phyloP scores from a whole-genome alignment of 768 basidiomycete genomes.

The Kockovaella imperatae region DNA sequence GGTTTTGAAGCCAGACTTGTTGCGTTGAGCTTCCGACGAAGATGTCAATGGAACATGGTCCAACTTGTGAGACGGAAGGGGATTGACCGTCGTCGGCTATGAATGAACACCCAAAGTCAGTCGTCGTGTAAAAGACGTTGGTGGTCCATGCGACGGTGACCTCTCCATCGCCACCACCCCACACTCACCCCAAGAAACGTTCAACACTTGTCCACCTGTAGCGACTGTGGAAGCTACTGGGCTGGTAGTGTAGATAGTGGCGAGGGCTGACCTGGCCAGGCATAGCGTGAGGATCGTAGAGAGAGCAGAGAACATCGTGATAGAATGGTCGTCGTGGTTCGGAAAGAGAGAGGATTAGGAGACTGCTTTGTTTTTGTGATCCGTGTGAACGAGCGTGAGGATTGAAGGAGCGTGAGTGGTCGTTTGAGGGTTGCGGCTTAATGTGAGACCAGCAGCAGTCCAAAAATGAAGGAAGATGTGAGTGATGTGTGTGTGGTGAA shows the following conservation, averaged over 20 bases:
- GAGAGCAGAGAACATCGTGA: conserved; percentile 25
- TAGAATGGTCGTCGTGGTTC: no score
- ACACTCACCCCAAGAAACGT: conserved; percentile 40
- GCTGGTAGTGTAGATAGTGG: conserved; percentile 40
- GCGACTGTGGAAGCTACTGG: conserved; percentile 26
- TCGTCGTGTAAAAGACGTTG: not conserved
- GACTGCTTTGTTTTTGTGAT: not conserved
- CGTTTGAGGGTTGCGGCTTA: no score
- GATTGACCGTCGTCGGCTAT: conserved; percentile 39
- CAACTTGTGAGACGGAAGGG: conserved; percentile 32
- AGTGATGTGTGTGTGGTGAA: no score
- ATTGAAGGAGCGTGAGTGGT: not conserved
- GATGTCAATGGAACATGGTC: conserved; percentile 38
- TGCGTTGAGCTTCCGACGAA: conserved; percentile 37
- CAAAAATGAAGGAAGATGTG: no score
- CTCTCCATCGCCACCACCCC: not conserved
- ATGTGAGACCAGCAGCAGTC: no score
- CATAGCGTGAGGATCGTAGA: conserved; percentile 15
- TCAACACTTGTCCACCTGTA: conserved; percentile 35
- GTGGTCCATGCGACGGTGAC: conserved; percentile 4
- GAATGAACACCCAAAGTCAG: not conserved
- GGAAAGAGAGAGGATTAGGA: no score
- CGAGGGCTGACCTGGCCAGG: conserved; percentile 31
- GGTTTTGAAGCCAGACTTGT: conserved; percentile 41
- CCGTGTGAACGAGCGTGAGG: conserved; percentile 1